Conservation (phyloP, 148 eudicot genomes). For the Polygonum aviculare region DNA sequence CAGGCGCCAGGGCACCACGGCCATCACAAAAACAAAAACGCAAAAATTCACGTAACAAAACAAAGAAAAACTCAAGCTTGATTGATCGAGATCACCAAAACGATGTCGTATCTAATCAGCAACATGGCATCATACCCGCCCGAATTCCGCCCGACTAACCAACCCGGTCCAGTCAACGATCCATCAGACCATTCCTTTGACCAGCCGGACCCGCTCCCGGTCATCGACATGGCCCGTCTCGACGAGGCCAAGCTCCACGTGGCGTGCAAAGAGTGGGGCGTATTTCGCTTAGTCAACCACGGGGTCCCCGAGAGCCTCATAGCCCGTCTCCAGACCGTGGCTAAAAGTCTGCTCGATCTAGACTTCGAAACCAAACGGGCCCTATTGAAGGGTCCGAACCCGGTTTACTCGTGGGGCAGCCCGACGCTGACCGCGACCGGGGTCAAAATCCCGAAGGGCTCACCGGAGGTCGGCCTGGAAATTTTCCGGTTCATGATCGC, state of each 20-base stretch:
- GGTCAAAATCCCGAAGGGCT: conserved; percentile 18
- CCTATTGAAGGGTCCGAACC: conserved; percentile 16
- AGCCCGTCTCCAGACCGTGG: conserved; percentile 23
- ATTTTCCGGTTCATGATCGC: conserved; percentile 39
- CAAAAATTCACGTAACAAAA: no score
- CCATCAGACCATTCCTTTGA: conserved; percentile 6
- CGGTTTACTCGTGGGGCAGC: conserved; percentile 68
- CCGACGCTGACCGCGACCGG: conserved; percentile 48
- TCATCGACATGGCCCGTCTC: conserved; percentile 36
- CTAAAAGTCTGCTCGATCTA: conserved; percentile 25
- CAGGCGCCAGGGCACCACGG: no score
- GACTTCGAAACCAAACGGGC: conserved; percentile 43
- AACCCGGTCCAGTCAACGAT: not conserved
- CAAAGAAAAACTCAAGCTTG: not conserved
- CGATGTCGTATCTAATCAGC: not conserved
- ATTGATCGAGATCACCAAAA: not conserved
- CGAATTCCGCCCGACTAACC: conserved; percentile 18
- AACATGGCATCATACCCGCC: conserved; percentile 28
- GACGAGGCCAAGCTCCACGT: conserved; percentile 21
- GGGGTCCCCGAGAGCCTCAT: conserved; percentile 43
- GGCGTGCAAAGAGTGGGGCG: conserved; percentile 59
- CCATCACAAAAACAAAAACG: no score
- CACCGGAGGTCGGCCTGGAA: conserved; percentile 44
- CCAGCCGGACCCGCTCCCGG: conserved; percentile 28
- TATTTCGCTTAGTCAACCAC: conserved; percentile 68